Conservation (phyloP, 345 rosid genomes). For the Geranium rotundifolium region DNA sequence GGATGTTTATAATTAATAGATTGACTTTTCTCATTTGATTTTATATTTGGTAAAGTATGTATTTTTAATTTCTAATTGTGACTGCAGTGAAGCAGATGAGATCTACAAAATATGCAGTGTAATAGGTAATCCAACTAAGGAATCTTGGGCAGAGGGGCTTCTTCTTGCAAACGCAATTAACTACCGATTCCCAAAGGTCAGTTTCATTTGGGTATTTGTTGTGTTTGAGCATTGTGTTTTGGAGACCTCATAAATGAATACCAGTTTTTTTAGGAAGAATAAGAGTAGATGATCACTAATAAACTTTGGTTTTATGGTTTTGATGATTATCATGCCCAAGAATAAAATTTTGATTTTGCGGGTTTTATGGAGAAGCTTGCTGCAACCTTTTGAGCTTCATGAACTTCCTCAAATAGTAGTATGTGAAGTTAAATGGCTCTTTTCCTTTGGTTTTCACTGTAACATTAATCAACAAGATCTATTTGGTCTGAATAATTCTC, state of each 20-base stretch:
- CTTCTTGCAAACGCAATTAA: conserved; percentile 67
- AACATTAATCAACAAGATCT: no score
- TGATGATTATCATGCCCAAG: no score
- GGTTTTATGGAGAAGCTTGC: no score
- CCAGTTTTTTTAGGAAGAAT: no score
- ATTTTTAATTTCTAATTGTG: background rate
- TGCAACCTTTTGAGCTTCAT: no score
- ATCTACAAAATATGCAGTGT: conserved; percentile 84
- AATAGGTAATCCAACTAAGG: conserved; percentile 69
- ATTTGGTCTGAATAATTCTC: no score
- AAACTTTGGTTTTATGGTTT: no score
- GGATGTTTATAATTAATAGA: background rate
- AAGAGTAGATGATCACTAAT: no score
- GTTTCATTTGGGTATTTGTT: background rate
- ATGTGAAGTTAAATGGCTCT: no score
- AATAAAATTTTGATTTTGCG: no score
- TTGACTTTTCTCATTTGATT: background rate
- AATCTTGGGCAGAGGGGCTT: conserved; percentile 81
- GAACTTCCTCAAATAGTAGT: no score
- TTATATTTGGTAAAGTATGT: background rate
- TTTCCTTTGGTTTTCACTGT: no score
- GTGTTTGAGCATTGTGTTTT: background rate
- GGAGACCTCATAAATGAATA: background rate
- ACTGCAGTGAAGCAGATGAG: conserved; percentile 90
- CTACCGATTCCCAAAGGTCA: conserved; percentile 74